Evolutionary conservation across 345 rosid genomes (phyloP).

Genomic region (Populus simonii): DNA sequence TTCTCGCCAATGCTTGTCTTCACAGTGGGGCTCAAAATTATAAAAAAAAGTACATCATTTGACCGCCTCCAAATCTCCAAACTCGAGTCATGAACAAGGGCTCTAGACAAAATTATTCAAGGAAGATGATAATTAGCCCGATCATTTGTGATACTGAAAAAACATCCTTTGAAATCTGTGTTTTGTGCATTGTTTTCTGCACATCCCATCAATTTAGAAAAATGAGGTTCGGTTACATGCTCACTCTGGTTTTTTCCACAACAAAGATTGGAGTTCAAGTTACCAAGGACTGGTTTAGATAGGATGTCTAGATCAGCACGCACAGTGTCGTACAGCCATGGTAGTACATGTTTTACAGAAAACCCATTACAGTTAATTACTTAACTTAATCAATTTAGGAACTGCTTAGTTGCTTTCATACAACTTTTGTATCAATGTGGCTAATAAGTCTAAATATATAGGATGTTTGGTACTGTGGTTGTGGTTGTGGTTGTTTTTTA

Average conservation of each 20-base stretch:
- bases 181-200: no score
- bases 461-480: no score
- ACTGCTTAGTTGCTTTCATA: no score
- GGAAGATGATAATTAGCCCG: no score
- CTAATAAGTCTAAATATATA: conserved; percentile 15
- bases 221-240: neutral
- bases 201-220: neutral
- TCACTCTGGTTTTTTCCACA: neutral
- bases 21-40: neutral
- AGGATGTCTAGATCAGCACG: neutral
- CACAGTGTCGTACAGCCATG: neutral
- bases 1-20: conserved; percentile 18
- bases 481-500: no score
- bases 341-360: no score
- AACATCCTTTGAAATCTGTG: no score
- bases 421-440: conserved; percentile 2
- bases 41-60: neutral
- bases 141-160: no score
- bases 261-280: neutral
- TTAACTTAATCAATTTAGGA: no score
- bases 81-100: no score
- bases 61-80: neutral
- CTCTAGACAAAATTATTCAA: no score
- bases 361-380: no score
- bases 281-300: neutral